Base-by-base conservation (phyloP, 2,329 filamentous ascomycete species). In the Biscogniauxia marginata region DNA sequence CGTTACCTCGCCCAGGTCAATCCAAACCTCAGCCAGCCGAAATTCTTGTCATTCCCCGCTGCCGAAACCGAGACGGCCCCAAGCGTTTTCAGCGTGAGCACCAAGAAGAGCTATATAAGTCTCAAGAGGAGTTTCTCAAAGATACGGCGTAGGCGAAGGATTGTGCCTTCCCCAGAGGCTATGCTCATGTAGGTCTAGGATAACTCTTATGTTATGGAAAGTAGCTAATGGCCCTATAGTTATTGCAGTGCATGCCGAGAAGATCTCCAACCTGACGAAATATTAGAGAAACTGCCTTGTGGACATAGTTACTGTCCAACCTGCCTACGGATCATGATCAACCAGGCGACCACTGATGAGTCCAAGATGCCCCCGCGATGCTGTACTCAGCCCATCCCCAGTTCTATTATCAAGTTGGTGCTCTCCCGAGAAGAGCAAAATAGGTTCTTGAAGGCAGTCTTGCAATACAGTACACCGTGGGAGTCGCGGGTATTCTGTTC, bases 311-410 rank as follows among this genome's bases (percentile, higher is more conserved):
- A 84, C 64, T 87, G 84, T 71, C 69, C 75, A 39, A 70, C 72
- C 49, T 87, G 84, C 61, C 69, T 87, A 11, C 73, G 74, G 51
- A 74, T 79, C 34, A 74, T 87, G 66, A 75, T 85, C 56, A 75
- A 76, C 19, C 80, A 85, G 66, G 80, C 84, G 20, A 77, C 75
- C 43, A 73, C 73, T 13, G 79, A 85, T 62, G 84, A 87, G 69
- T 76, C 79, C 52, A 83, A 79, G 60, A 85, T 87, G 82, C 84
- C 84, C 7, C 84, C 84, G 0, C 74, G 82, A 54, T 87, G 84
- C 66, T 87, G 84, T 67, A 77, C 78, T 1, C 77, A 81, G 62
- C 79, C 84, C 1, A 77, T 87, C 22, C 78, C 83, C 1, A 73
- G 75, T 22, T 60, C 71, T 2, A 73, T 77, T 25, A 75, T 87